phyloP scores from a whole-genome alignment of 148 eudicot species.

The Cornus controversa region DNA sequence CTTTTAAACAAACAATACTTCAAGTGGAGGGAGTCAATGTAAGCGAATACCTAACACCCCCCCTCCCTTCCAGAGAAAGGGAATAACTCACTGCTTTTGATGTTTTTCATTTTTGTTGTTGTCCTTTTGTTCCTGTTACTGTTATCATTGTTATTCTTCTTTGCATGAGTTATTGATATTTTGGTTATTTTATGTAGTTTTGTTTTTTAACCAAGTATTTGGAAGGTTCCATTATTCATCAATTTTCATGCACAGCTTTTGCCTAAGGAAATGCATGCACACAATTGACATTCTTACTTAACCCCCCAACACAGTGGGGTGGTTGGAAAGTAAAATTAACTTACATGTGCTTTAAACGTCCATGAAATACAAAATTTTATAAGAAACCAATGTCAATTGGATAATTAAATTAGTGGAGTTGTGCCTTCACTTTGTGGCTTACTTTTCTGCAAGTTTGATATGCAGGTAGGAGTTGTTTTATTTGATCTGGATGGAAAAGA shows the following conservation, averaged over 20 bases:
- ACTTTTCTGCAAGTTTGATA: no score
- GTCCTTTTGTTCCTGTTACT: background rate
- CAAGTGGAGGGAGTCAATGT: slow-evolving; percentile 90
- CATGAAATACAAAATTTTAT: background rate
- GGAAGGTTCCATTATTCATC: no score
- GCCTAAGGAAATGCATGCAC: background rate
- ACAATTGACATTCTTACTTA: background rate
- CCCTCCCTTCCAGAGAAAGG: background rate
- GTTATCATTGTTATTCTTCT: background rate
- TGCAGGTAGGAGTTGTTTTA: no score
- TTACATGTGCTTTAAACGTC: background rate
- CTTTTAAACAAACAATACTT: slow-evolving; percentile 57
- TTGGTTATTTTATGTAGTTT: no score
- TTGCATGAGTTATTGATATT: background rate
- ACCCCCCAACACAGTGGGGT: no score
- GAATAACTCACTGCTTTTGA: background rate
- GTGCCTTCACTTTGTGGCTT: background rate
- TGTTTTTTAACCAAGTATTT: no score
- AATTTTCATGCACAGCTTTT: no score
- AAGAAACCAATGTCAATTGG: background rate
- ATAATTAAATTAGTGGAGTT: no score
- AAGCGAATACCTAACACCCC: slow-evolving; percentile 3
- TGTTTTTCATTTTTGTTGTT: background rate
- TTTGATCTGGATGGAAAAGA: no score
- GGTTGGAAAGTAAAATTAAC: no score